Evolutionary conservation across 257 asterid species (phyloP).

Genomic region (Forsythia suspensa): DNA sequence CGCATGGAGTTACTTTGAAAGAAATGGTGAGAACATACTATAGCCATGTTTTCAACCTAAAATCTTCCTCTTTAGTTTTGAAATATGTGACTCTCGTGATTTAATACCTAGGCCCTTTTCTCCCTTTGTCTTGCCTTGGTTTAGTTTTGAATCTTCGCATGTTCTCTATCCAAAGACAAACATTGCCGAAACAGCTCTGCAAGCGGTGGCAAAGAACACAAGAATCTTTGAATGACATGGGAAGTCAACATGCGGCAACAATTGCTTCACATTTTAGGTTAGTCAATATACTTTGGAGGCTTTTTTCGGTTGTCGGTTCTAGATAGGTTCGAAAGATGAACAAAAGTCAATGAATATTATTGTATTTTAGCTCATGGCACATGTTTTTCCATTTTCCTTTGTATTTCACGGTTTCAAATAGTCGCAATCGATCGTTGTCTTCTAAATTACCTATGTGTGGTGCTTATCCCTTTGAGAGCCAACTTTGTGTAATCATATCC

Average conservation of each 20-base stretch:
- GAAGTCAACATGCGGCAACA: conserved; percentile 48
- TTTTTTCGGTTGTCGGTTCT: neutral
- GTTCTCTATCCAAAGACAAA: conserved; percentile 43
- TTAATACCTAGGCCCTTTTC: too few species aligned
- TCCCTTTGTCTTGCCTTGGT: neutral
- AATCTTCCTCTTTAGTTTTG: neutral
- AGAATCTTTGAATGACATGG: conserved; percentile 55
- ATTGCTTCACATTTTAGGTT: conserved; percentile 59
- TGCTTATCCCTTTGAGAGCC: too few species aligned
- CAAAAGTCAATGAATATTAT: too few species aligned
- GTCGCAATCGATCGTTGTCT: too few species aligned
- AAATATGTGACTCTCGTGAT: too few species aligned
- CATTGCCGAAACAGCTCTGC: too few species aligned
- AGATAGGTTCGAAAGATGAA: too few species aligned
- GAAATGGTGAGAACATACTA: conserved; percentile 45
- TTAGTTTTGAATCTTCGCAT: conserved; percentile 6
- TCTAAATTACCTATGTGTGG: too few species aligned
- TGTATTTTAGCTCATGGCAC: too few species aligned
- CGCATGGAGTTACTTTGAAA: conserved; percentile 72
- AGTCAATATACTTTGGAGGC: conserved; percentile 11
- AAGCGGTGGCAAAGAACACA: conserved; percentile 46
- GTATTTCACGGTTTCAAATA: too few species aligned
- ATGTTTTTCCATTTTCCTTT: too few species aligned
- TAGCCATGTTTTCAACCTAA: neutral
- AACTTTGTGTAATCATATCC: too few species aligned